Percentiles rank a stretch among this genome's conserved stretches.
phyloP scores from a whole-genome alignment of 2,329 filamentous ascomycete genomes.

The Botrytis elliptica region DNA sequence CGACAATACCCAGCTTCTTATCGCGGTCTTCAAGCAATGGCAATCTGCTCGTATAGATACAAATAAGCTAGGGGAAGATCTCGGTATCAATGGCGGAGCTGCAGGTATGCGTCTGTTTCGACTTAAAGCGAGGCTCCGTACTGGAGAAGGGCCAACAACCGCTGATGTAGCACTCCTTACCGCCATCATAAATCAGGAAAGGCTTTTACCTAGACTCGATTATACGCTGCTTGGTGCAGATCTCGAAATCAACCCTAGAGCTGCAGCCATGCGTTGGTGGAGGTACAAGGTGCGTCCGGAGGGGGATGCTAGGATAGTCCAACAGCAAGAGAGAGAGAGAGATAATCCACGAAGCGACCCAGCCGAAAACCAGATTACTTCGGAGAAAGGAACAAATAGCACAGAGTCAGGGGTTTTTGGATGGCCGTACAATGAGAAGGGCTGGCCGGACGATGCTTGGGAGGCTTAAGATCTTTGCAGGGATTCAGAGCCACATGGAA shows the following conservation, averaged over 20 bases:
- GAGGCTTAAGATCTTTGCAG: neutral
- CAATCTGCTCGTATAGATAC: neutral
- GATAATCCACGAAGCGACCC: neutral
- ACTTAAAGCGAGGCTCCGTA: neutral
- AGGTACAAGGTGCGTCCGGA: neutral
- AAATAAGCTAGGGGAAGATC: neutral
- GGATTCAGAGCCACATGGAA: neutral
- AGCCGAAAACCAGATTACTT: neutral
- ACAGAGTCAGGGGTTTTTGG: neutral
- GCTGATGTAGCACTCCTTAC: neutral
- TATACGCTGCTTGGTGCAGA: neutral
- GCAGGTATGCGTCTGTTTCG: neutral
- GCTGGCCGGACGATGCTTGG: neutral
- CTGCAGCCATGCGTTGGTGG: neutral
- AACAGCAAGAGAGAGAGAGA: neutral
- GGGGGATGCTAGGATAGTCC: neutral
- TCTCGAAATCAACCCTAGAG: neutral
- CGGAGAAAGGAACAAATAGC: neutral
- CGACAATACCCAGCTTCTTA: neutral
- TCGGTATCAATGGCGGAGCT: neutral
- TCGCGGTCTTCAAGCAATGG: neutral
- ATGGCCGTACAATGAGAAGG: neutral
- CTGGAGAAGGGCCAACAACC: too few relatives aligned
- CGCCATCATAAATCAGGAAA: neutral
- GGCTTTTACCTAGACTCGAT: neutral